Evolutionary conservation across 192 early-diverging fungal species (phyloP).

Genomic region (Lobosporangium transversale): DNA sequence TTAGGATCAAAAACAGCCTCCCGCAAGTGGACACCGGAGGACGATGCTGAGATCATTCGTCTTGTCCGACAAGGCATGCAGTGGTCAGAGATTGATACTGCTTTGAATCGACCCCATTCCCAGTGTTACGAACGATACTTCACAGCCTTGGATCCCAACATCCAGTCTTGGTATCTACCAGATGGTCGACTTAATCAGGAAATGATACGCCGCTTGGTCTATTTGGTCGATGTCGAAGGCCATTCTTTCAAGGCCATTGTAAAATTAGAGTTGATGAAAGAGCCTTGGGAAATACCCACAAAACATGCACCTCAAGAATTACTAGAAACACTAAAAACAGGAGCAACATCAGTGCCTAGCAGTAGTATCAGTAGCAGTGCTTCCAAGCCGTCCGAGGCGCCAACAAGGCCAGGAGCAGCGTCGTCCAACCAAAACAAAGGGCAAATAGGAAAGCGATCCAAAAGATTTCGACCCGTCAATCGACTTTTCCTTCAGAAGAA

Average conservation of each 20-base stretch:
- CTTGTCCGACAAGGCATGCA: neutral
- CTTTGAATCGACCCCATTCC: constrained; percentile 15
- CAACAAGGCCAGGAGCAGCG: too few species aligned
- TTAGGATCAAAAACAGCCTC: neutral
- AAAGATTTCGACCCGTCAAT: constrained; percentile 1
- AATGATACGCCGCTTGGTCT: constrained; percentile 17
- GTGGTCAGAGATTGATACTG: constrained; percentile 29
- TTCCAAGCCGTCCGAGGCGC: neutral
- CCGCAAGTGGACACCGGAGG: constrained; percentile 10
- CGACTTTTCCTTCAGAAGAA: constrained; percentile 12
- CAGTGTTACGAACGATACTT: constrained; percentile 31
- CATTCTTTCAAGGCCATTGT: constrained; percentile 15
- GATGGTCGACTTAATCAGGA: constrained; percentile 16
- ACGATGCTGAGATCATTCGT: constrained; percentile 16
- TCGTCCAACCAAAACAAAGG: neutral
- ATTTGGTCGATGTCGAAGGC: constrained; percentile 25
- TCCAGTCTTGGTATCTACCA: constrained; percentile 17
- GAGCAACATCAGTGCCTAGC: neutral
- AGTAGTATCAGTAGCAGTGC: neutral
- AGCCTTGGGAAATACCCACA: constrained; percentile 27
- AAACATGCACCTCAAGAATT: constrained; percentile 4
- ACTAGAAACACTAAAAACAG: neutral
- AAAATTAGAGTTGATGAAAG: constrained; percentile 11
- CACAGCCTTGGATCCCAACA: constrained; percentile 22
- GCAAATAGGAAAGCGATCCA: neutral